phyloP scores from a whole-genome alignment of 768 basidiomycete species.

The Trichaptum fuscoviolaceum region DNA sequence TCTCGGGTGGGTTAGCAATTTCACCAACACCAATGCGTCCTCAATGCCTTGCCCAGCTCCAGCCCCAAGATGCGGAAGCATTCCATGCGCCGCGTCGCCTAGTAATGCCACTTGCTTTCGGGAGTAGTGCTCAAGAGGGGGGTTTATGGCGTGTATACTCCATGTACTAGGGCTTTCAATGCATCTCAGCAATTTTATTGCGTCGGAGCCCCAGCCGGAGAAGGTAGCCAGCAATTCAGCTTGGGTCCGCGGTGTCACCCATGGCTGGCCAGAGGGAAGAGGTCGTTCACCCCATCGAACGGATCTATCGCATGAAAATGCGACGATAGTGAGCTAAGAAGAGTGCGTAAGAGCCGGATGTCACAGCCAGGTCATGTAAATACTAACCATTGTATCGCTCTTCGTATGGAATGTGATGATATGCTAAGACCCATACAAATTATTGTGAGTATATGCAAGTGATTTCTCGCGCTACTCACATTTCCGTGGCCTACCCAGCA shows the following conservation, averaged over 20 bases:
- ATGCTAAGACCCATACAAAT: constrained; percentile 36
- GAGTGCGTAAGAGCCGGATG: not conserved
- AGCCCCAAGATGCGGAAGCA: constrained; percentile 54
- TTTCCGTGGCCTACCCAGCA: constrained; percentile 43
- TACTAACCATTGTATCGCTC: constrained; percentile 34
- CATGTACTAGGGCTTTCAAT: constrained; percentile 44
- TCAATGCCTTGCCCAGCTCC: constrained; percentile 59
- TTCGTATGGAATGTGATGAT: constrained; percentile 48
- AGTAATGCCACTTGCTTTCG: constrained; percentile 41
- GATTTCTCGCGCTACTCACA: constrained; percentile 23
- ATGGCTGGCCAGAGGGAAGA: constrained; percentile 18
- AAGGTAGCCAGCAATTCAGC: constrained; percentile 40
- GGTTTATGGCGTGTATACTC: constrained; percentile 45
- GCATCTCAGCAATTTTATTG: constrained; percentile 33
- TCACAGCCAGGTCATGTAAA: not conserved
- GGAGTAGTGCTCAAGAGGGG: constrained; percentile 39
- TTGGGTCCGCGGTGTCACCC: constrained; percentile 37
- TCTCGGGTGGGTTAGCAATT: constrained; percentile 39
- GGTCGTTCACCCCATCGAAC: constrained; percentile 23
- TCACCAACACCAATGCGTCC: constrained; percentile 43
- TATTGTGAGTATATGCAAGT: not conserved
- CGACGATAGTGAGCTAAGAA: constrained; percentile 42
- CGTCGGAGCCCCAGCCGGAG: constrained; percentile 43
- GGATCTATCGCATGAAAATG: constrained; percentile 31
- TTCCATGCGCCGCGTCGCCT: constrained; percentile 58